These are phyloP conservation scores for Castanea sativa DNA, from an alignment of 306 rosid genomes.

Conservation along the genomic window DNA sequence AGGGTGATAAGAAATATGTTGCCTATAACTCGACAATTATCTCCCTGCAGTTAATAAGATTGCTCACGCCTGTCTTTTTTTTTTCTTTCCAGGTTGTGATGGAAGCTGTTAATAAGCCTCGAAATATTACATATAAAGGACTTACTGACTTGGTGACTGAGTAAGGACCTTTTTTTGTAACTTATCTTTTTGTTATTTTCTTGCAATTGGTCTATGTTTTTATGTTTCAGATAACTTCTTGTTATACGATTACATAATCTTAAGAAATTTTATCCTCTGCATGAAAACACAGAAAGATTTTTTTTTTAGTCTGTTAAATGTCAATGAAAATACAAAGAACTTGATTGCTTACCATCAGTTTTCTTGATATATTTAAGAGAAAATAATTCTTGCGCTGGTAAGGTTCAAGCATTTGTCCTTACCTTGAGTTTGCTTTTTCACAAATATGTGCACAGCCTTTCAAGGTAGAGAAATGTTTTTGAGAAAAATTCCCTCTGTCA, in stretches of 20 bases:
- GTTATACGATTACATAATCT: neutral
- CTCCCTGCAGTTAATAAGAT: neutral
- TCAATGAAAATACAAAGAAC: neutral
- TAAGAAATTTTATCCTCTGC: neutral
- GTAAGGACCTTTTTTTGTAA: slow-evolving; percentile 49
- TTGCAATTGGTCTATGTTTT: neutral
- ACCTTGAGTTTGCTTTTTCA: neutral
- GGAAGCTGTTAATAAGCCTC: slow-evolving; percentile 95
- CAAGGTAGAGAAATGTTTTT: neutral
- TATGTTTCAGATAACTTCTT: neutral
- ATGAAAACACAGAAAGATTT: neutral
- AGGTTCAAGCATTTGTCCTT: neutral
- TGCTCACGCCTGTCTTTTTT: slow-evolving; percentile 9
- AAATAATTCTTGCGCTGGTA: neutral
- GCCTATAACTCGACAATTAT: neutral
- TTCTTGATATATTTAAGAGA: neutral
- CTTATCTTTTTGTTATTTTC: neutral
- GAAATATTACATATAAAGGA: slow-evolving; percentile 82
- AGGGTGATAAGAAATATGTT: neutral
- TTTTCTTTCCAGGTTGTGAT: slow-evolving; percentile 75
- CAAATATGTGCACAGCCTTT: neutral
- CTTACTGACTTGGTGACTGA: slow-evolving; percentile 93
- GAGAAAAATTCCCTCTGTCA: neutral
- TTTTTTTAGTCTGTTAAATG: neutral
- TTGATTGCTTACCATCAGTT: neutral